Percentiles rank a stretch among this genome's conserved stretches.
Conservation (phyloP, 2,329 filamentous ascomycete species). For the Kalmusia sp. region DNA sequence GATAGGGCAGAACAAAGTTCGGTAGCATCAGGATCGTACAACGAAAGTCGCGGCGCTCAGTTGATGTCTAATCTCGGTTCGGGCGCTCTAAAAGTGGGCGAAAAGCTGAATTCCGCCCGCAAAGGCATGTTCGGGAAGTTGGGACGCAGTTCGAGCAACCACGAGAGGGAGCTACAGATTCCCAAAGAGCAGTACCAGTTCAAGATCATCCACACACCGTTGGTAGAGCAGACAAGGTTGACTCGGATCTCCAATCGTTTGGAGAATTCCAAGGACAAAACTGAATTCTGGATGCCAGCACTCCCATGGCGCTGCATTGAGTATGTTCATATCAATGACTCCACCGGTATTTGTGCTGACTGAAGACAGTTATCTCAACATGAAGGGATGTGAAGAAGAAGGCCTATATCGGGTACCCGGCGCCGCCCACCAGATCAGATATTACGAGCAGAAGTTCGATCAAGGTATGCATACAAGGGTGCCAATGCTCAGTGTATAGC, state of each 20-base stretch:
- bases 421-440: constrained; percentile 87
- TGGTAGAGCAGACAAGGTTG: constrained; percentile 87
- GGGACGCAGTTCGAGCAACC: constrained; percentile 72
- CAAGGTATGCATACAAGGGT: constrained; percentile 63
- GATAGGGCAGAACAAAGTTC: constrained; percentile 44
- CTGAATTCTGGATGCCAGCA: constrained; percentile 98
- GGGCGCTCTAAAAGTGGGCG: constrained; percentile 76
- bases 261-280: constrained; percentile 90
- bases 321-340: constrained; percentile 51
- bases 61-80: constrained; percentile 78
- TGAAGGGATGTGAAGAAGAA: constrained; percentile 91
- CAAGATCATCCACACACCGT: constrained; percentile 83
- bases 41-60: constrained; percentile 66
- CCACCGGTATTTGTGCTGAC: constrained; percentile 14
- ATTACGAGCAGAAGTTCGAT: constrained; percentile 92
- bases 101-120: constrained; percentile 73
- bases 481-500: background rate
- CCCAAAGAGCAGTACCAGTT: constrained; percentile 84
- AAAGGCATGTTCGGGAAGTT: constrained; percentile 85
- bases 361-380: constrained; percentile 76
- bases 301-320: constrained; percentile 96
- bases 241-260: constrained; percentile 91
- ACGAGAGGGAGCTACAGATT: constrained; percentile 67
- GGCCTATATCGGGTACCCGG: constrained; percentile 92
- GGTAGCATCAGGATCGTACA: constrained; percentile 58